A percentile compares a stretch with the other conserved stretches of the same genome.
phyloP scores from a whole-genome alignment of 129 eudicot genomes.

The Tagetes patula region DNA sequence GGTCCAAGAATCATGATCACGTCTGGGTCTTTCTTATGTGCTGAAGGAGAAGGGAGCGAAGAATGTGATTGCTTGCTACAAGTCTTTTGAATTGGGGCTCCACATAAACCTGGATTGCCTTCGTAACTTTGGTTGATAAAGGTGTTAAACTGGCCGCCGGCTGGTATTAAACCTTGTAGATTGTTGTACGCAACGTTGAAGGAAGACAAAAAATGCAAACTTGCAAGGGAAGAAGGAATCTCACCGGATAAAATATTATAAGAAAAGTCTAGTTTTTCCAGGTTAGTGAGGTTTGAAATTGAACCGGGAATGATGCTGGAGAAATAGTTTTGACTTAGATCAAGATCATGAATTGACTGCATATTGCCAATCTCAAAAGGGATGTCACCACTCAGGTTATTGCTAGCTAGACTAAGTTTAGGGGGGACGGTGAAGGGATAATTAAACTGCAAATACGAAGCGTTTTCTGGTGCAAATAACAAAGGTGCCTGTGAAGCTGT shows the following conservation, averaged over 20 bases:
- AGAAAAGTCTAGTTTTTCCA: neutral
- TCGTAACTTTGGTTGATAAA: neutral
- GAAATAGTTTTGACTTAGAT: neutral
- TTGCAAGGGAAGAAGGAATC: neutral
- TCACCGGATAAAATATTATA: neutral
- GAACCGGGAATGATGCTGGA: neutral
- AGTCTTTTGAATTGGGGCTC: neutral
- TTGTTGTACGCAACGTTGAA: neutral
- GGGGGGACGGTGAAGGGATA: neutral
- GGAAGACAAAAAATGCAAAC: neutral
- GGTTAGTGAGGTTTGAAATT: neutral
- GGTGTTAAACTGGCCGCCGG: conserved; percentile 3
- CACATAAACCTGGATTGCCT: conserved; percentile 9
- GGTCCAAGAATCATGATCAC: neutral
- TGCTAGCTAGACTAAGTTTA: neutral
- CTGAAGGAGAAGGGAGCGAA: neutral
- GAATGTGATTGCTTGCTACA: neutral
- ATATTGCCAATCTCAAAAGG: neutral
- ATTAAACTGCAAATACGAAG: neutral
- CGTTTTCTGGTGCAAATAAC: neutral
- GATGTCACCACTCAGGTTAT: neutral
- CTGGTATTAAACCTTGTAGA: neutral
- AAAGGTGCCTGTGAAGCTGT: neutral
- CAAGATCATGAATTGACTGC: neutral
- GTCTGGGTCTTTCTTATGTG: neutral